A percentile compares a stretch with the other conserved stretches of the same genome.
Conservation (phyloP, 805 yeast genomes). For the Vanderwaltozyma polyspora region DNA sequence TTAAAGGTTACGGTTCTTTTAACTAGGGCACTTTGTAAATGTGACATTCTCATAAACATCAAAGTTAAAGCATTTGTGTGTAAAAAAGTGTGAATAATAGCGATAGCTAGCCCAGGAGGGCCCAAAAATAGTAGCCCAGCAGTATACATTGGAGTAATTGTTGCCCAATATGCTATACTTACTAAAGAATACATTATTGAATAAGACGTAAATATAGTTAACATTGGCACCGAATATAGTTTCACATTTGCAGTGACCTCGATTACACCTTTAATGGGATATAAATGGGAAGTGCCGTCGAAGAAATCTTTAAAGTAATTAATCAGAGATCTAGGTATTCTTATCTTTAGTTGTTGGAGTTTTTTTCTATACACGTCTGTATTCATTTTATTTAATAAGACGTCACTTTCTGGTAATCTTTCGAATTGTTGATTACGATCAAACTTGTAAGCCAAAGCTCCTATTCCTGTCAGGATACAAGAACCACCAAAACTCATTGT, state of each 20-base stretch:
- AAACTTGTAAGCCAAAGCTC: constrained; percentile 20
- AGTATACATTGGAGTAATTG: constrained; percentile 23
- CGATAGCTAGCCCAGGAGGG: constrained; percentile 20
- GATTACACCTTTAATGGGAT: constrained; percentile 17
- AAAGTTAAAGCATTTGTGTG: constrained; percentile 24
- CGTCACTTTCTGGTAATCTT: constrained; percentile 10
- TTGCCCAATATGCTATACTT: constrained; percentile 19
- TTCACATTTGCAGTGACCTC: constrained; percentile 9
- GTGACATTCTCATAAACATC: constrained; percentile 24
- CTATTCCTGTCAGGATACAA: constrained; percentile 20
- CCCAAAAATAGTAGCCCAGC: constrained; percentile 21
- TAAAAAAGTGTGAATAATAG: constrained; percentile 20
- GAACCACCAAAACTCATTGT: constrained; percentile 26
- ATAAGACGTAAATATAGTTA: constrained; percentile 10
- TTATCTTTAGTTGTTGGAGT: constrained; percentile 4
- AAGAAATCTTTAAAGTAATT: constrained; percentile 18
- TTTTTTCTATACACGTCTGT: constrained; percentile 11
- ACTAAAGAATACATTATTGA: constrained; percentile 11
- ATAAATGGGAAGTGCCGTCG: constrained; percentile 14
- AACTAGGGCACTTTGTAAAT: constrained; percentile 13
- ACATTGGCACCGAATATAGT: constrained; percentile 8
- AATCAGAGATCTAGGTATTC: constrained; percentile 5
- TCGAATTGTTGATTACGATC: constrained; percentile 17
- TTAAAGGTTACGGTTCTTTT: constrained; percentile 5
- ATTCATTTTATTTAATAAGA: constrained; percentile 6